Evolutionary conservation across 2,329 filamentous ascomycete genomes (phyloP).

Genomic region (Claviceps pazoutovae): DNA sequence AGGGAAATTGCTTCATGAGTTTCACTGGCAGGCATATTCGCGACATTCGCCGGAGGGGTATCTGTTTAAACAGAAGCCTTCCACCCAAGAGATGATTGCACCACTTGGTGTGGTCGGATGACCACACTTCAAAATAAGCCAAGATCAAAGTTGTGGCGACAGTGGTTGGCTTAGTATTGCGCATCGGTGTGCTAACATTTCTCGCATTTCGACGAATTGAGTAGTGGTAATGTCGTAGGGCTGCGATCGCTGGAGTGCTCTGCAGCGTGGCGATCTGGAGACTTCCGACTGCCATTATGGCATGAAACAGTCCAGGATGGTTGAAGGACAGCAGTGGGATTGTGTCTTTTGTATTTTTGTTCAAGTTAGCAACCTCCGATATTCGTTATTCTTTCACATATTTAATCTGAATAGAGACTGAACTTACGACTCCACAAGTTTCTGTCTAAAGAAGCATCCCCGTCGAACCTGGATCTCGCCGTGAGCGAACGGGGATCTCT

Average conservation of each 20-base stretch:
- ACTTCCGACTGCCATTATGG: slow-evolving; percentile 76
- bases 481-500: slow-evolving; percentile 62
- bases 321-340: slow-evolving; percentile 73
- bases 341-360: slow-evolving; percentile 41
- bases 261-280: slow-evolving; percentile 80
- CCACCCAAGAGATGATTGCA: slow-evolving; percentile 81
- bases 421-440: slow-evolving; percentile 49
- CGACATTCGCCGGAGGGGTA: slow-evolving; percentile 63
- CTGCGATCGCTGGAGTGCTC: slow-evolving; percentile 58
- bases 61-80: slow-evolving; percentile 67
- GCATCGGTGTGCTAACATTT: slow-evolving; percentile 54
- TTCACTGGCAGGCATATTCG: slow-evolving; percentile 54
- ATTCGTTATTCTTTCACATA: background rate
- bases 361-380: background rate
- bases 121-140: slow-evolving; percentile 88
- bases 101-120: slow-evolving; percentile 91
- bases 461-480: slow-evolving; percentile 38
- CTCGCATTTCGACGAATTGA: slow-evolving; percentile 65
- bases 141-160: slow-evolving; percentile 79
- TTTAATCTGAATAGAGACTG: background rate
- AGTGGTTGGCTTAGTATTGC: slow-evolving; percentile 63
- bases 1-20: slow-evolving; percentile 19
- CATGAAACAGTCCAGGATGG: slow-evolving; percentile 77
- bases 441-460: slow-evolving; percentile 48
- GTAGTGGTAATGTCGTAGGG: slow-evolving; percentile 83